phyloP scores from a whole-genome alignment of 2,329 filamentous ascomycete genomes.

The Thermothelomyces thermophilus region DNA sequence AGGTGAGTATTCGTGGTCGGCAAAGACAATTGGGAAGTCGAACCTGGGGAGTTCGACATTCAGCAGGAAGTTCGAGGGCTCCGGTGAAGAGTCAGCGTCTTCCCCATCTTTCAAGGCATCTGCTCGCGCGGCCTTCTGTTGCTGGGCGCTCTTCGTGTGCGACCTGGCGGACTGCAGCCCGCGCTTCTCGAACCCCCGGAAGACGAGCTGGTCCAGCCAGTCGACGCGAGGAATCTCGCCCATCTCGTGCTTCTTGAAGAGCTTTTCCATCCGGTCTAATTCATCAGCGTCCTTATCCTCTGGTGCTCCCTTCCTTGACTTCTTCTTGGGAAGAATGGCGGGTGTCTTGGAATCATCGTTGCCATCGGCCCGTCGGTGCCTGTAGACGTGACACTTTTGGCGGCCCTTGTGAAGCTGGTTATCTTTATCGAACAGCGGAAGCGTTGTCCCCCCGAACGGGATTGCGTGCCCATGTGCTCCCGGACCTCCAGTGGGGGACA shows the following conservation, averaged over 20 bases:
- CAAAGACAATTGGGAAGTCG: slow-evolving; percentile 92
- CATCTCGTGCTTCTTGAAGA: slow-evolving; percentile 98
- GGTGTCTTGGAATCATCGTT: slow-evolving; percentile 75
- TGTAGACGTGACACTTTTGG: slow-evolving; percentile 83
- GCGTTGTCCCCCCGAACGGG: slow-evolving; percentile 89
- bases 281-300: slow-evolving; percentile 73
- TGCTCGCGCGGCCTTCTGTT: slow-evolving; percentile 36
- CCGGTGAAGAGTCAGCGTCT: slow-evolving; percentile 40
- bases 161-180: slow-evolving; percentile 58
- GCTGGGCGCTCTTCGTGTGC: slow-evolving; percentile 53
- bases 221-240: slow-evolving; percentile 88
- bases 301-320: slow-evolving; percentile 41
- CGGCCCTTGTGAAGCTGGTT: slow-evolving; percentile 86
- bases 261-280: slow-evolving; percentile 76
- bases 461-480: slow-evolving; percentile 69
- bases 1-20: slow-evolving; percentile 84
- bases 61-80: slow-evolving; percentile 63
- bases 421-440: slow-evolving; percentile 86
- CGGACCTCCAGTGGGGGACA: slow-evolving; percentile 70
- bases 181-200: slow-evolving; percentile 78
- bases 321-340: slow-evolving; percentile 52
- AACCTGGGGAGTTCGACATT: slow-evolving; percentile 91
- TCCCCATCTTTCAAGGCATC: slow-evolving; percentile 27
- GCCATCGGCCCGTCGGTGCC: slow-evolving; percentile 78
- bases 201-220: slow-evolving; percentile 94